Base-by-base conservation (phyloP, 345 rosid genomes). In the Melaleuca quinquenervia region DNA sequence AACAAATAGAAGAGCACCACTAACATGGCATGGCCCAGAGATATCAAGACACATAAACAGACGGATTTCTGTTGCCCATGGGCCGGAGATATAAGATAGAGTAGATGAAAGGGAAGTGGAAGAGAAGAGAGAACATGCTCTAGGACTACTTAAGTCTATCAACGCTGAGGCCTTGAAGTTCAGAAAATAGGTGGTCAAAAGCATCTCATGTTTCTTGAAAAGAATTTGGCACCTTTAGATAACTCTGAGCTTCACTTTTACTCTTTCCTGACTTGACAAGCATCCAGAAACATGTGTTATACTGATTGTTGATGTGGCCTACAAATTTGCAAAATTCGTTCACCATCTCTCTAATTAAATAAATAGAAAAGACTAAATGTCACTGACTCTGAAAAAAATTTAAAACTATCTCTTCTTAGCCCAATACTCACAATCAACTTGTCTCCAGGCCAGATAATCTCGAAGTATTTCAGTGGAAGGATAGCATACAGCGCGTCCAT, bases 221-320 rank as follows among this genome's bases (percentile, higher is more conserved):
- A 80, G 27, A 29, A 55, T 49, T 32, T 76, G 83, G 48, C 62
- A 96, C 99, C 98, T 95, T 97, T 84, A 95, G 87, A 87, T 84
- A 89, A 84, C 84, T 89, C 87, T 97, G 99, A 76, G 99, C 96
- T 84, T 92, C 94, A 44, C 88, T 91, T 92, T 94, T 96, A 89
- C 91, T 93, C 88, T 93, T 94, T 29, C 98, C 98, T 48, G 96
- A 94, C 91, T 94, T 93, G 86, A 97, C 96, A 85, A 96, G 98
- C 92, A 89, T 94, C 98, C 99, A 96, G 88, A 96, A 97, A 89
- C 98, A 97, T 53, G 98, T 95, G 87, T 96, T 97, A 85, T 96
- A 96, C 90, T 95, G 98, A 89, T 97, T 95, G 87, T 97, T 97
- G 84, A 97, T 96, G 90, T 95, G 99, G 89, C 99, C 99, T 97